phyloP scores from a whole-genome alignment of 129 eudicot species.

The Arctium minus region DNA sequence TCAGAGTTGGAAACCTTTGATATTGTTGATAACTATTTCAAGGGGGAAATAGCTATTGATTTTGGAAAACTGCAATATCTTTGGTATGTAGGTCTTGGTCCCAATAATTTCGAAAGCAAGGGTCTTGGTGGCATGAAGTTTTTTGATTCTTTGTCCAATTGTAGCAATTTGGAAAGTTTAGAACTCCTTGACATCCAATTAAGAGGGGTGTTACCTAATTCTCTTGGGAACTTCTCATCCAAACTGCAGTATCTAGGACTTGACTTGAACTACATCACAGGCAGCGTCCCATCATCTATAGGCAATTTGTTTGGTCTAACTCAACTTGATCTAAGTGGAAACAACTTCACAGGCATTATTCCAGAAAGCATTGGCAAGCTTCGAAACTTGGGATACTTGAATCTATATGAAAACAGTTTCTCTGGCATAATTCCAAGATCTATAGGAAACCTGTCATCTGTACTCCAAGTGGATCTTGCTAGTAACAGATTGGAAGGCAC shows the following conservation, averaged over 20 bases:
- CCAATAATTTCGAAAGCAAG: too few species aligned
- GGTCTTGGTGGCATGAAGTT: too few species aligned
- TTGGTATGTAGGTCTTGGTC: too few species aligned
- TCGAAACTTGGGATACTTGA: neutral
- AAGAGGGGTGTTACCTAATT: neutral
- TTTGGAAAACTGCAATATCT: too few species aligned
- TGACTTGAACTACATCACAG: constrained; percentile 21
- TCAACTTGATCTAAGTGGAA: neutral
- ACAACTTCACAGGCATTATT: constrained; percentile 23
- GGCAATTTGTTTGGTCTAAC: constrained; percentile 17
- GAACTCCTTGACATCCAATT: too few species aligned
- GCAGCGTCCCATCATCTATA: constrained; percentile 33
- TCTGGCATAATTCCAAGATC: constrained; percentile 16
- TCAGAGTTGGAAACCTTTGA: too few species aligned
- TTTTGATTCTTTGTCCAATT: too few species aligned
- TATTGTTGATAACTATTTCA: too few species aligned
- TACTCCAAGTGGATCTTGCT: neutral
- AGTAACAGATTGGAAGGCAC: constrained; percentile 14
- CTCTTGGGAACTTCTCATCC: constrained; percentile 10
- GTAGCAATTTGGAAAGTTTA: too few species aligned
- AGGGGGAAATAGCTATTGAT: too few species aligned
- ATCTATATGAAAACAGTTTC: neutral
- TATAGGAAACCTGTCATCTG: constrained; percentile 11
- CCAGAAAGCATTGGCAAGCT: constrained; percentile 22
- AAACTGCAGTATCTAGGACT: neutral